phyloP scores from a whole-genome alignment of 441 rosid species.

The Populus trichocarpa region DNA sequence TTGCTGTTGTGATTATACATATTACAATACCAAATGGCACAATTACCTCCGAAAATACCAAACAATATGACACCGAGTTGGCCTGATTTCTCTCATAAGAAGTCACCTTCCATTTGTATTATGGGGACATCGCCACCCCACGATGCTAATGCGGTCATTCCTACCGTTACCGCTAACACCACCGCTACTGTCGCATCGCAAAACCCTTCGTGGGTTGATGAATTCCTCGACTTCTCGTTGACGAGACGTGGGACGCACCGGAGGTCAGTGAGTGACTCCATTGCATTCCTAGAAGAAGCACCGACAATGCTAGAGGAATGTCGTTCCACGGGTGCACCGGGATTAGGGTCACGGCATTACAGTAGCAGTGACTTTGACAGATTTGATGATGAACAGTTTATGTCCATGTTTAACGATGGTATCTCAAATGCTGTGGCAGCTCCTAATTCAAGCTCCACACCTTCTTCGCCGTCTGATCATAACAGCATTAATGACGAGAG shows the following conservation, averaged over 20 bases:
- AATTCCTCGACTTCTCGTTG: slow-evolving; percentile 84
- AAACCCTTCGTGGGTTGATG: slow-evolving; percentile 85
- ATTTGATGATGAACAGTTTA: slow-evolving; percentile 58
- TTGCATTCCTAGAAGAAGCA: slow-evolving; percentile 48
- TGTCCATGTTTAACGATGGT: slow-evolving; percentile 61
- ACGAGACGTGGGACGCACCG: slow-evolving; percentile 70
- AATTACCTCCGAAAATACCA: slow-evolving; percentile 90
- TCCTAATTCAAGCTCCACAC: slow-evolving; percentile 35
- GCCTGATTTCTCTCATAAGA: slow-evolving; percentile 60
- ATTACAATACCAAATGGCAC: slow-evolving; percentile 53
- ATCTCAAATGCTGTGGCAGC: slow-evolving; percentile 23
- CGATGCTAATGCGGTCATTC: slow-evolving; percentile 3
- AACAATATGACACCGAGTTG: slow-evolving; percentile 53
- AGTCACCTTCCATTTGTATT: slow-evolving; percentile 18
- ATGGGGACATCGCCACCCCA: neutral
- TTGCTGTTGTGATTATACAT: neutral
- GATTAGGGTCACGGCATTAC: slow-evolving; percentile 2
- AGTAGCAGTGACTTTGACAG: slow-evolving; percentile 35
- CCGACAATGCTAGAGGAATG: slow-evolving; percentile 34
- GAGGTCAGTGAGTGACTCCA: slow-evolving; percentile 73
- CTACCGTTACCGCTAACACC: slow-evolving; percentile 16
- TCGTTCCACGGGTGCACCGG: slow-evolving; percentile 21
- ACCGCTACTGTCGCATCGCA: slow-evolving; percentile 25
- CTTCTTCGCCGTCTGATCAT: slow-evolving; percentile 53
- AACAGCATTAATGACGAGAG: slow-evolving; percentile 51